phyloP scores from a whole-genome alignment of 148 eudicot species.

The Cornus suecica region DNA sequence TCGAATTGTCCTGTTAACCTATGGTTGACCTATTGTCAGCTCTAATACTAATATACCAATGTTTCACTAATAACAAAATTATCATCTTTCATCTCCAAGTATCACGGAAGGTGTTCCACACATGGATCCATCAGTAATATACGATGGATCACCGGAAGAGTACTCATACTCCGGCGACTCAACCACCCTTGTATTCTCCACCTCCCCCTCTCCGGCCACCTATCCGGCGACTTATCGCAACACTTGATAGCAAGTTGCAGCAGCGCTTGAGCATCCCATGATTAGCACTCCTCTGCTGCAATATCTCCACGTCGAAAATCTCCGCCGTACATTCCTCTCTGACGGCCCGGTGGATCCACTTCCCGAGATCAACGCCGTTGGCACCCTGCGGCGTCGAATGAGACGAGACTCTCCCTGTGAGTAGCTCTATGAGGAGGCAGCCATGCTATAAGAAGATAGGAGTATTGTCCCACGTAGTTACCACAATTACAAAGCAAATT shows the following conservation, averaged over 20 bases:
- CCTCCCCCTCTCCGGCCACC: conserved; percentile 37
- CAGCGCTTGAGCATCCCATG: conserved; percentile 38
- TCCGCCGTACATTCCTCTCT: conserved; percentile 57
- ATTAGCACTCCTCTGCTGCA: conserved; percentile 31
- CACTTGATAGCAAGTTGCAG: conserved; percentile 35
- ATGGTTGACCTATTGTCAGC: too few species aligned
- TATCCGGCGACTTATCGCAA: conserved; percentile 38
- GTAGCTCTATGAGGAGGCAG: conserved; percentile 37
- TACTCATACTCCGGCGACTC: conserved; percentile 28
- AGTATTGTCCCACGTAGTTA: too few species aligned
- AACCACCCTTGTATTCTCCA: conserved; percentile 22
- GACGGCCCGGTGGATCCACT: conserved; percentile 47
- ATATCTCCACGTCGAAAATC: conserved; percentile 39
- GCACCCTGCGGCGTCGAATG: conserved; percentile 27
- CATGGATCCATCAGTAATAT: conserved; percentile 34
- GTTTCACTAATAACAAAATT: not conserved
- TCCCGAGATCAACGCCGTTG: conserved; percentile 33
- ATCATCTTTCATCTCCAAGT: not conserved
- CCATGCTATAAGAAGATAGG: too few species aligned
- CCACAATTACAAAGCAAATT: too few species aligned
- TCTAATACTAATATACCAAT: too few species aligned
- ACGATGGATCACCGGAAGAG: conserved; percentile 22
- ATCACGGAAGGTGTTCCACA: conserved; percentile 16
- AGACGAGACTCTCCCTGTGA: conserved; percentile 30
- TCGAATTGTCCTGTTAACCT: too few species aligned